These are phyloP conservation scores for Physcia stellaris DNA, from an alignment of 495 filamentous ascomycete species.

Conservation along the genomic window DNA sequence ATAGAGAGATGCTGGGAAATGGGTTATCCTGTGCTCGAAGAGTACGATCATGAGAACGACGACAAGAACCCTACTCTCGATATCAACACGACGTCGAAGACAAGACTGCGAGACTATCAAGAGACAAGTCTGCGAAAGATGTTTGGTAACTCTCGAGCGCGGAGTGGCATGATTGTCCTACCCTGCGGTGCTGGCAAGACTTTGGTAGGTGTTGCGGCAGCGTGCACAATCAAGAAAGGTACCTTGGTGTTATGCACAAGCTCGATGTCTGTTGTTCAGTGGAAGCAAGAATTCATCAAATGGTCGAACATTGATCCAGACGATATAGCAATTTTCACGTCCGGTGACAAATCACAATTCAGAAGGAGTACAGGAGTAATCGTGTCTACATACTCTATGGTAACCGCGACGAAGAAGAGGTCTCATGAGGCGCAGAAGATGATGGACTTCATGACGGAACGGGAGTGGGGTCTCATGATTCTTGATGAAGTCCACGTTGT, in stretches of 20 bases:
- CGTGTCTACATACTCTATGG: conserved; percentile 97
- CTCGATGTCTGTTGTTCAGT: conserved; percentile 96
- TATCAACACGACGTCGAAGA: conserved; percentile 76
- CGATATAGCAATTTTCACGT: conserved; percentile 89
- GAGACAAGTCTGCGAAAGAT: conserved; percentile 96
- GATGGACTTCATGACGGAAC: conserved; percentile 86
- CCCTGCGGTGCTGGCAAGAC: conserved; percentile 98
- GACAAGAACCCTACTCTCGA: conserved; percentile 76
- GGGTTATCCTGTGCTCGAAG: conserved; percentile 76
- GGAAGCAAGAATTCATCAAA: conserved; percentile 89
- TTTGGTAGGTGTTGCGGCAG: conserved; percentile 89
- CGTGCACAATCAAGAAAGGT: conserved; percentile 93
- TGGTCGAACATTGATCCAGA: conserved; percentile 96
- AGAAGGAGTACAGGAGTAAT: conserved; percentile 84
- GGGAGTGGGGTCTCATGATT: conserved; percentile 97
- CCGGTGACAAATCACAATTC: conserved; percentile 85
- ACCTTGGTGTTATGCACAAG: conserved; percentile 91
- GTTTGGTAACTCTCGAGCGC: conserved; percentile 95
- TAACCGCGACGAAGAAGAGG: conserved; percentile 71
- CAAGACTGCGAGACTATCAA: conserved; percentile 77
- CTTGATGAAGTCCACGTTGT: conserved; percentile 98
- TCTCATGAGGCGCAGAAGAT: conserved; percentile 92
- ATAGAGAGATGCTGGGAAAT: conserved; percentile 83
- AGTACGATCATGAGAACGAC: conserved; percentile 97
- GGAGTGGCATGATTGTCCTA: conserved; percentile 93